Evolutionary conservation across 768 basidiomycete species (phyloP), one percentile per base, ranked within the genome.

Genomic region (Collybia nuda): DNA sequence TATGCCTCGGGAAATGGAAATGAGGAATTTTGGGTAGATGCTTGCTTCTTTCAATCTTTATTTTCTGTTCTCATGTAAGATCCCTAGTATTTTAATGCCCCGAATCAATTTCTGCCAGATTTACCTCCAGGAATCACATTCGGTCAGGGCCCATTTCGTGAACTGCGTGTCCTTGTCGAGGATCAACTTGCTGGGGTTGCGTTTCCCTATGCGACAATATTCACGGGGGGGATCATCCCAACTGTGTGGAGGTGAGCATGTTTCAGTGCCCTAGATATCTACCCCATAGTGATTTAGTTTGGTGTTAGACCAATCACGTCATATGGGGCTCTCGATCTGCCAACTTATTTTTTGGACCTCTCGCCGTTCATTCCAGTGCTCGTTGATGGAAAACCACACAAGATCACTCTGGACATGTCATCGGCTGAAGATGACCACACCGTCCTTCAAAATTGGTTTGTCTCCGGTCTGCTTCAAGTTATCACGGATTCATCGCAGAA

Each of bases 371-470:
- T 86, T 0, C 87, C 87, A 5, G 58, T 84, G 17, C 74, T 92
- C 26, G 75, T 82, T 0, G 87, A 88, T 50, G 84, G 84, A 2
- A 63, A 78, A n/a, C 71, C 82, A 18, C 91, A 91, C 63, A 82
- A 72, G 39, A 77, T 92, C 60, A 79, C 83, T 47, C 72, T 93
- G 37, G 84, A 93, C 59, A 84, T 92, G 37, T 78, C 74, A 18
- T 89, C 89, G 3, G 82, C 84, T 14, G 85, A 92, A 63, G 53
- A 57, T 5, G 74, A 85, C 57, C 86, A 85, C 51, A 67, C 73
- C n/a, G 80, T 86, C 58, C 77, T 85, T 44, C 74, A 79, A 53
- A 90, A 90, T 60, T 92, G 90, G 90, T 88, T 80, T 60, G 80
- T 90, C 22, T 88, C 87, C 3, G 90, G 86, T 1, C 56, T 72